Conservation (phyloP, 225 moss, liverwort and hornwort genomes). For the Rhytidiadelphus loreus region DNA sequence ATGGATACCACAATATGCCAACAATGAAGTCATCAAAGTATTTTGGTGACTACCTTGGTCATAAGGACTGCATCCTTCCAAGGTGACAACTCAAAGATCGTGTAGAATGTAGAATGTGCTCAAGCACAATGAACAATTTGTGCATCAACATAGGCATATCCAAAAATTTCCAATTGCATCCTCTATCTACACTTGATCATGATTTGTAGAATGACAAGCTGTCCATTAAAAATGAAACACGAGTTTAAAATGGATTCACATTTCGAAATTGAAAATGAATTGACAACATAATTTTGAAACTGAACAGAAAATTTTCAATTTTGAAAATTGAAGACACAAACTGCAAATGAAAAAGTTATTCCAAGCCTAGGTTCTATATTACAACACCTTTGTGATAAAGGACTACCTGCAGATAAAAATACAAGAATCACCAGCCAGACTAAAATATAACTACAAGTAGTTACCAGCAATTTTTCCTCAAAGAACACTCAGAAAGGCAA, state of each 20-base stretch:
- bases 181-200: neutral
- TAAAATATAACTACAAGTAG: neutral
- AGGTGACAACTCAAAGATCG: too few species aligned
- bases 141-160: too few species aligned
- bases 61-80: too few species aligned
- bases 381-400: too few species aligned
- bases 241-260: neutral
- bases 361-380: neutral
- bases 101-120: too few species aligned
- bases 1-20: too few species aligned
- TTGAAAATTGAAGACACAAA: neutral
- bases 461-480: neutral
- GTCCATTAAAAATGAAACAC: neutral
- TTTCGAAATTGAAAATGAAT: neutral
- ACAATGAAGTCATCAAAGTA: too few species aligned
- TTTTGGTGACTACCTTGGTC: too few species aligned
- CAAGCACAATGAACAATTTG: too few species aligned
- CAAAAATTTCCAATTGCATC: too few species aligned
- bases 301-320: neutral
- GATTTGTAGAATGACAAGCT: neutral
- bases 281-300: neutral
- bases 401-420: neutral
- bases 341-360: neutral
- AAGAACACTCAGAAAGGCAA: neutral
- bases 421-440: neutral